Conservation (phyloP, 169 alveolate genomes). For the Plasmodium sp. region DNA sequence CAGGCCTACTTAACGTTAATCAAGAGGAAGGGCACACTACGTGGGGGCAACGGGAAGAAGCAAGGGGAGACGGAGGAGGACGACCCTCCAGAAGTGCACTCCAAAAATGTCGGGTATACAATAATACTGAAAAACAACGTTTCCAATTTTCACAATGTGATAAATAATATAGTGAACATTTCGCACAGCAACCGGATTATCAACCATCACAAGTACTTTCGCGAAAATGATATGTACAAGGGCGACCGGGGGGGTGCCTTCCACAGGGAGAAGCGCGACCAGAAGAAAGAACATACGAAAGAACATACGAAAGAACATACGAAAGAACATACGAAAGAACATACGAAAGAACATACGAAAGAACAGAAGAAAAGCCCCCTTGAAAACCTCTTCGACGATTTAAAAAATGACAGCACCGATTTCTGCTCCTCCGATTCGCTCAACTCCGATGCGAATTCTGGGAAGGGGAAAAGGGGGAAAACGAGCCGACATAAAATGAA, state of each 20-base stretch:
- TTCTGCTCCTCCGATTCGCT: constrained; percentile 2
- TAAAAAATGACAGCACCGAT: neutral
- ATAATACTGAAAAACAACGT: constrained; percentile 64
- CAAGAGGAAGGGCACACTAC: neutral
- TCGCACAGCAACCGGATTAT: constrained; percentile 31
- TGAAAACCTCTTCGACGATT: constrained; percentile 27
- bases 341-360: too few species aligned
- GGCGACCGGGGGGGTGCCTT: neutral
- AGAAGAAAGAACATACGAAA: neutral
- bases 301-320: neutral
- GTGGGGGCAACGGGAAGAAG: neutral
- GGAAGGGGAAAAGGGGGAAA: neutral
- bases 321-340: neutral
- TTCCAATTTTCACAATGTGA: constrained; percentile 68
- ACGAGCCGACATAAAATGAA: neutral
- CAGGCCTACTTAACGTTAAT: constrained; percentile 17
- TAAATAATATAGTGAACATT: constrained; percentile 42
- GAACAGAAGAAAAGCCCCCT: neutral
- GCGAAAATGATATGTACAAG: neutral
- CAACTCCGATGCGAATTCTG: neutral
- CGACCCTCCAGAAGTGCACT: neutral
- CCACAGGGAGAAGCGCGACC: neutral
- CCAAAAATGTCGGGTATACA: constrained; percentile 37
- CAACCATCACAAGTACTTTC: constrained; percentile 56
- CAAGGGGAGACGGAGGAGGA: neutral